Conservation (phyloP, 345 rosid genomes). For the Excoecaria cochinchinensis region DNA sequence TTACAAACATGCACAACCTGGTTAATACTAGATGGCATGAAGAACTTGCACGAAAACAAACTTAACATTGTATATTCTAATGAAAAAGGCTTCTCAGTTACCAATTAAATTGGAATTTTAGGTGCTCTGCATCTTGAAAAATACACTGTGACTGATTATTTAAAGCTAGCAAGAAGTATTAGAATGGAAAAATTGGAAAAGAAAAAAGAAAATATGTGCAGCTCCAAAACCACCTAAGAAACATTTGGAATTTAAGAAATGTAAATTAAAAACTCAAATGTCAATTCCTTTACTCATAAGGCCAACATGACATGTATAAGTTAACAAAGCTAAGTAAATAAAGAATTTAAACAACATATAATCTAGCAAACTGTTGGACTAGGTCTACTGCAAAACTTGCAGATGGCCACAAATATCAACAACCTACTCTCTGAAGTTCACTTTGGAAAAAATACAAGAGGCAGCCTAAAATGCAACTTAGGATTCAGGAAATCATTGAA, state of each 20-base stretch:
- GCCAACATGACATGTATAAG: not conserved
- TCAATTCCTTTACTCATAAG: not conserved
- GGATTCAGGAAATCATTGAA: not conserved
- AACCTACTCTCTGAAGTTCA: not conserved
- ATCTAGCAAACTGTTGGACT: not conserved
- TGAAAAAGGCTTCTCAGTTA: too few species aligned
- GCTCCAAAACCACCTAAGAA: not conserved
- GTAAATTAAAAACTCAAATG: not conserved
- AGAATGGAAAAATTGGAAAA: too few species aligned
- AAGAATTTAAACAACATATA: constrained; percentile 8
- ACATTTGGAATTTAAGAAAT: not conserved
- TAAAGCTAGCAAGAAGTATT: too few species aligned
- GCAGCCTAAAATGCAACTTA: constrained; percentile 6
- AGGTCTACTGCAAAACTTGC: not conserved
- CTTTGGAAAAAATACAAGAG: not conserved
- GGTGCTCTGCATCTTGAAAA: not conserved
- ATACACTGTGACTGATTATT: not conserved
- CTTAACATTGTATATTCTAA: not conserved
- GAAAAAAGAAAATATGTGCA: too few species aligned
- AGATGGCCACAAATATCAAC: not conserved
- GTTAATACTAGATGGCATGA: too few species aligned
- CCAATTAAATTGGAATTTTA: not conserved
- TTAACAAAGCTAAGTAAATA: not conserved
- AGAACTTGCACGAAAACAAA: not conserved
- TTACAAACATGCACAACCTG: too few species aligned